phyloP scores from a whole-genome alignment of 202 grass and related monocot genomes.

The Zoysia matrella region DNA sequence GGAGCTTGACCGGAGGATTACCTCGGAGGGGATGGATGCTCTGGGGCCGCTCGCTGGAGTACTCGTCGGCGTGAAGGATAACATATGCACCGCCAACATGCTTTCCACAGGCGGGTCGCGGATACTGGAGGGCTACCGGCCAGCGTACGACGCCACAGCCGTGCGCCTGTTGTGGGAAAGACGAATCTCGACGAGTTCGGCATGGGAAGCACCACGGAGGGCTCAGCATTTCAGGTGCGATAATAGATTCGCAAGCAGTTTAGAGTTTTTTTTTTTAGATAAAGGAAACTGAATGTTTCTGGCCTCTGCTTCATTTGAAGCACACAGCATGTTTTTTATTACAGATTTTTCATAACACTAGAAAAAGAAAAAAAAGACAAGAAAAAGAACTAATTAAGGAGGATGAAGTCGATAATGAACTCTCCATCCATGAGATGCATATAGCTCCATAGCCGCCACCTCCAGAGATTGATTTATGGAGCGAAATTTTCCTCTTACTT shows the following conservation, averaged over 20 bases:
- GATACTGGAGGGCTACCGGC: conserved; percentile 84
- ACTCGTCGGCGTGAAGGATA: conserved; percentile 89
- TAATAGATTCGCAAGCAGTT: not conserved
- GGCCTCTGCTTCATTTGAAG: no score
- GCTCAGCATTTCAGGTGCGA: conserved; percentile 84
- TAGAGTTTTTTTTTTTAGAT: no score
- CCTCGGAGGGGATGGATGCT: conserved; percentile 53
- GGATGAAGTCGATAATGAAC: no score
- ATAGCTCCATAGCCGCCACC: no score
- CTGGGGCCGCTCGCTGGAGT: conserved; percentile 80
- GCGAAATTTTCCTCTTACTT: no score
- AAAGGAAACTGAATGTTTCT: no score
- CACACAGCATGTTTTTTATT: no score
- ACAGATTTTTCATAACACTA: no score
- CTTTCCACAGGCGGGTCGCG: conserved; percentile 86
- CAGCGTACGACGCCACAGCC: conserved; percentile 87
- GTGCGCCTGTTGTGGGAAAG: conserved; percentile 82
- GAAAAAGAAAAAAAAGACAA: no score
- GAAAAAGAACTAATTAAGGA: no score
- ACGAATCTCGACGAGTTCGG: conserved; percentile 95
- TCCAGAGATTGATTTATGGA: no score
- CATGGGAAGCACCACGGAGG: conserved; percentile 97
- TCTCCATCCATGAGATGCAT: no score
- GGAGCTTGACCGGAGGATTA: conserved; percentile 71
- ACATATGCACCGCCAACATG: conserved; percentile 87